A percentile compares a stretch with the other conserved stretches of the same genome.
Evolutionary conservation across 495 filamentous ascomycete genomes (phyloP).

Genomic region (Xylaria telfairii): DNA sequence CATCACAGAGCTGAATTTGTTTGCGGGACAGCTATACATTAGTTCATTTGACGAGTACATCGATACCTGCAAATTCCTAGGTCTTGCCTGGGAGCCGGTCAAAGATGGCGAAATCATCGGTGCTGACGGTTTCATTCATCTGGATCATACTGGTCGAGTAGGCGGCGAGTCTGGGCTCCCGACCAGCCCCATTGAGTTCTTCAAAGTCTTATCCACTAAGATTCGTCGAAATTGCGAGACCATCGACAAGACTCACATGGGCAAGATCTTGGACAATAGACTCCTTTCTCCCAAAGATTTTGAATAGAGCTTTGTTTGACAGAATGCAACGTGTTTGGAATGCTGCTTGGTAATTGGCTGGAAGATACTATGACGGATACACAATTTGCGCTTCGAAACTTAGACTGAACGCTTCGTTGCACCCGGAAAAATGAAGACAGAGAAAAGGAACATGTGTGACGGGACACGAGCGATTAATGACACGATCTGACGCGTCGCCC

Average conservation of each 20-base stretch:
- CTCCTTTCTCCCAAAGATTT: constrained; percentile 46
- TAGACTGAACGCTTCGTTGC: background rate
- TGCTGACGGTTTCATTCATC: constrained; percentile 54
- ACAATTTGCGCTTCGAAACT: background rate
- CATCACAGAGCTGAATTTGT: constrained; percentile 64
- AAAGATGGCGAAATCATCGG: constrained; percentile 42
- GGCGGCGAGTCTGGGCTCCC: constrained; percentile 48
- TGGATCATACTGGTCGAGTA: constrained; percentile 30
- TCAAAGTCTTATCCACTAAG: constrained; percentile 55
- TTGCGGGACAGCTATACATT: constrained; percentile 72
- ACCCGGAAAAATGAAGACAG: background rate
- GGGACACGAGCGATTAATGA: background rate
- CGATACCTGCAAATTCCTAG: constrained; percentile 59
- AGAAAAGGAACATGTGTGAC: background rate
- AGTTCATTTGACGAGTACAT: constrained; percentile 60
- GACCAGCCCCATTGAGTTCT: constrained; percentile 60
- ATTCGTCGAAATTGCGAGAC: constrained; percentile 58
- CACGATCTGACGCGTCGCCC: background rate
- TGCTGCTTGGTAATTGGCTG: constrained; percentile 3
- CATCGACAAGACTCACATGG: constrained; percentile 62
- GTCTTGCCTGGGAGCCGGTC: constrained; percentile 43
- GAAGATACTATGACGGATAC: background rate
- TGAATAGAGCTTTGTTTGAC: constrained; percentile 28
- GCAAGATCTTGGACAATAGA: constrained; percentile 49
- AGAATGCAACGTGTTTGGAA: background rate